Conservation (phyloP, 306 rosid genomes). For the Castanea sativa region DNA sequence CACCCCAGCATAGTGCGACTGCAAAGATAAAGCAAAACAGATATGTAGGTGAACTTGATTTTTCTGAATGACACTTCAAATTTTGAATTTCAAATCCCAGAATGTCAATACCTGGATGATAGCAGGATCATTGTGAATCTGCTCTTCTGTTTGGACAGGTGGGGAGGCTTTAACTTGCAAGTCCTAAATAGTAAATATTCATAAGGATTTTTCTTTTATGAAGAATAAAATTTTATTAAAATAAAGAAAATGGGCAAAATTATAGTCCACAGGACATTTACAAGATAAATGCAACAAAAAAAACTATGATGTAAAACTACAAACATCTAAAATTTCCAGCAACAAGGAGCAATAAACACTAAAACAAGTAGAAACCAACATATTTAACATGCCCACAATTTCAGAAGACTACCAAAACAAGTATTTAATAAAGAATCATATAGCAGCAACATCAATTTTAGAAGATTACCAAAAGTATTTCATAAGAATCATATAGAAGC, state of each 20-base stretch:
- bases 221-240: too few relatives aligned
- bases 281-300: too few relatives aligned
- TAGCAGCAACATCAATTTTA: not conserved
- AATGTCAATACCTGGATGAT: slow-evolving; percentile 53
- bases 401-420: not conserved
- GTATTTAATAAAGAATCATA: not conserved
- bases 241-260: too few relatives aligned
- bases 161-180: slow-evolving; percentile 64
- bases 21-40: slow-evolving; percentile 9
- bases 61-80: not conserved
- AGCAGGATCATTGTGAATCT: slow-evolving; percentile 55
- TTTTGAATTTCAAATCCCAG: not conserved
- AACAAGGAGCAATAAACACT: too few relatives aligned
- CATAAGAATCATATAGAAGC: too few relatives aligned
- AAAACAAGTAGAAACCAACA: slow-evolving; percentile 6
- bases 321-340: too few relatives aligned
- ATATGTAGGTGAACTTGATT: not conserved
- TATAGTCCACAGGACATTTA: too few relatives aligned
- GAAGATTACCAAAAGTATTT: too few relatives aligned
- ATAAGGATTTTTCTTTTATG: slow-evolving; percentile 2
- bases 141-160: slow-evolving; percentile 39
- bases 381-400: not conserved
- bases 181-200: slow-evolving; percentile 45
- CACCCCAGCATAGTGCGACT: slow-evolving; percentile 43
- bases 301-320: too few relatives aligned